Evolutionary conservation across 1,284 basidiomycete species (phyloP).

Genomic region (Cryptococcus sp.): DNA sequence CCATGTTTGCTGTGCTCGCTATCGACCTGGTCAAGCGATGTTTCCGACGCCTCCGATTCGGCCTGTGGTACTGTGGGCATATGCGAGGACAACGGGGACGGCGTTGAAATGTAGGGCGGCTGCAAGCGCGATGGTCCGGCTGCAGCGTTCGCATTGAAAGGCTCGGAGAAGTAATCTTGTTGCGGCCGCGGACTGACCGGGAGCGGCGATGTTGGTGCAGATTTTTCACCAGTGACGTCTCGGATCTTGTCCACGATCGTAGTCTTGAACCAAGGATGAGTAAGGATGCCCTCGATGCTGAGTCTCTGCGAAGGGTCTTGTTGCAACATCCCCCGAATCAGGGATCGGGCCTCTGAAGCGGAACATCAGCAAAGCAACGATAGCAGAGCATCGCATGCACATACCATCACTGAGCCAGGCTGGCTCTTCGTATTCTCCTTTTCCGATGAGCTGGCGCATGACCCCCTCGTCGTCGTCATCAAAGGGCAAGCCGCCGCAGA

Average conservation of each 20-base stretch:
- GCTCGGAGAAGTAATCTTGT: conserved; percentile 25
- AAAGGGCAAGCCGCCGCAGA: conserved; percentile 93
- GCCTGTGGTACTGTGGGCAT: conserved; percentile 7
- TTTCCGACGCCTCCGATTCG: conserved; percentile 33
- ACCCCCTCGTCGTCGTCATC: conserved; percentile 91
- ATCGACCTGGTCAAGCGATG: conserved; percentile 39
- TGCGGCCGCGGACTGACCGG: conserved; percentile 30
- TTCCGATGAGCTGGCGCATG: conserved; percentile 85
- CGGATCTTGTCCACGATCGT: conserved; percentile 50
- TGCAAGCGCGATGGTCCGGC: conserved; percentile 4
- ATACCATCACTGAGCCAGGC: conserved; percentile 83
- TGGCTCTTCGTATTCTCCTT: conserved; percentile 88
- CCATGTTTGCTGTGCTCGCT: conserved; percentile 35
- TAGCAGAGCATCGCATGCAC: conserved; percentile 12
- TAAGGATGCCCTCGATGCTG: conserved; percentile 80
- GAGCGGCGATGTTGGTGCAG: conserved; percentile 31
- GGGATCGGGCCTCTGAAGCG: conserved; percentile 71
- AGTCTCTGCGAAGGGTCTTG: conserved; percentile 75
- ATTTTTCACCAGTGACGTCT: conserved; percentile 26
- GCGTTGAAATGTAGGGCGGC: conserved; percentile 7
- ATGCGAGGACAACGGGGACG: conserved; percentile 19
- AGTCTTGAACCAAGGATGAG: conserved; percentile 86
- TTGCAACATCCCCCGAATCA: conserved; percentile 78
- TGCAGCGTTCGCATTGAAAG: conserved; percentile 22
- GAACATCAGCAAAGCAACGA: conserved; percentile 1